Evolutionary conservation across 805 yeast genomes (phyloP).

Genomic region (Myxozyma kluyveri): DNA sequence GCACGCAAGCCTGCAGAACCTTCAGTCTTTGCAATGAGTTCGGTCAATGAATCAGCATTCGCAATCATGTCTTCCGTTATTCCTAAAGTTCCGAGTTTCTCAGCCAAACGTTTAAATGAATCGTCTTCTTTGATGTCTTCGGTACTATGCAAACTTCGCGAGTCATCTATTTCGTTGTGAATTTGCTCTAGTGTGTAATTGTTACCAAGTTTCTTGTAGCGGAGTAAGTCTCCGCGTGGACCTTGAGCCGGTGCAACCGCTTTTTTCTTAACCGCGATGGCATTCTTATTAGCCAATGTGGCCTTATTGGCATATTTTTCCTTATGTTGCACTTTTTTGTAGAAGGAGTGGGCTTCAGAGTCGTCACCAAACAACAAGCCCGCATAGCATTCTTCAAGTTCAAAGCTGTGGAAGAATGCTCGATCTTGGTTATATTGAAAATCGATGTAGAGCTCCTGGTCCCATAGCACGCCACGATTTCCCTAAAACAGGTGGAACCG

Average conservation of each 20-base stretch:
- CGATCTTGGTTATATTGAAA: conserved; percentile 92
- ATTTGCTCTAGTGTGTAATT: conserved; percentile 40
- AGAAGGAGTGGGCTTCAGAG: conserved; percentile 80
- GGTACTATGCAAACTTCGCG: conserved; percentile 16
- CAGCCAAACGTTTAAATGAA: conserved; percentile 71
- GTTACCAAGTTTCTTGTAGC: conserved; percentile 27
- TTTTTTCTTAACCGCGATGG: conserved; percentile 70
- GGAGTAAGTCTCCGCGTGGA: conserved; percentile 52
- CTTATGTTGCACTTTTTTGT: conserved; percentile 68
- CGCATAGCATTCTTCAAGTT: conserved; percentile 81
- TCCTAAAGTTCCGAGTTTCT: conserved; percentile 72
- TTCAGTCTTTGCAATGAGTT: conserved; percentile 65
- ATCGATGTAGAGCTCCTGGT: conserved; percentile 86
- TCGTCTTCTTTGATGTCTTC: conserved; percentile 46
- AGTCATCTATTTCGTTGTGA: conserved; percentile 19
- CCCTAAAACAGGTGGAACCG: conserved; percentile 45
- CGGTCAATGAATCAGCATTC: conserved; percentile 76
- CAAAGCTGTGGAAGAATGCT: conserved; percentile 91
- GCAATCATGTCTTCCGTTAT: conserved; percentile 87
- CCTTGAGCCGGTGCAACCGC: conserved; percentile 48
- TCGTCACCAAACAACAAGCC: conserved; percentile 89
- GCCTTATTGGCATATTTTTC: conserved; percentile 84
- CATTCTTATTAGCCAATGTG: conserved; percentile 81
- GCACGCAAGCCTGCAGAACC: conserved; percentile 68
- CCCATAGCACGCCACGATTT: conserved; percentile 89